Percentiles rank a stretch among this genome's conserved stretches.
Conservation (phyloP, 352 stramenopile genomes). For the Phytophthora multivora region DNA sequence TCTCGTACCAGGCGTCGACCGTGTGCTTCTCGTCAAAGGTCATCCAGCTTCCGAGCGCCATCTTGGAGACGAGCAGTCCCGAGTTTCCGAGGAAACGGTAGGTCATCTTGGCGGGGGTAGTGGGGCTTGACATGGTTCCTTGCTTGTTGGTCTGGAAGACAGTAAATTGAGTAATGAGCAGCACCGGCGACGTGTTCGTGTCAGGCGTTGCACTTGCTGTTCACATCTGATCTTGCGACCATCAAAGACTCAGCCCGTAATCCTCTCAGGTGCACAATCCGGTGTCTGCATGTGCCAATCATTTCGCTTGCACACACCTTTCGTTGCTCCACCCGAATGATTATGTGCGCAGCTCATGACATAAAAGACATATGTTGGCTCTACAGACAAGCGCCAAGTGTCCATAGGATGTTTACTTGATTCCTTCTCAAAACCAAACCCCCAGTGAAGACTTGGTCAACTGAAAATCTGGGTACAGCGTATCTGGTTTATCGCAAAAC, state of each 20-base stretch:
- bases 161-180: conserved; percentile 11
- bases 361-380: too few relatives aligned
- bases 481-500: background rate
- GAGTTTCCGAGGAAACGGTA: conserved; percentile 25
- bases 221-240: too few relatives aligned
- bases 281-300: background rate
- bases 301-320: too few relatives aligned
- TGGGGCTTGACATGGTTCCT: background rate
- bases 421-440: too few relatives aligned
- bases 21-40: conserved; percentile 14
- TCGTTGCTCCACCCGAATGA: background rate
- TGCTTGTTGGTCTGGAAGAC: background rate
- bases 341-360: too few relatives aligned
- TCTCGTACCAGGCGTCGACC: conserved; percentile 19
- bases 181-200: background rate
- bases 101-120: conserved; percentile 17
- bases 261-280: conserved; percentile 6
- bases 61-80: conserved; percentile 21
- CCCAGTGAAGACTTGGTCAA: too few relatives aligned
- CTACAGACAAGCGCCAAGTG: too few relatives aligned
- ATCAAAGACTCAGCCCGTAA: background rate
- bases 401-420: too few relatives aligned
- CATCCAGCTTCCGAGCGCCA: conserved; percentile 24
- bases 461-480: too few relatives aligned
- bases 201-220: background rate